A percentile compares a stretch with the other conserved stretches of the same genome.
Conservation (phyloP, 2,329 filamentous ascomycete species). For the Aspergillus quadricinctus region DNA sequence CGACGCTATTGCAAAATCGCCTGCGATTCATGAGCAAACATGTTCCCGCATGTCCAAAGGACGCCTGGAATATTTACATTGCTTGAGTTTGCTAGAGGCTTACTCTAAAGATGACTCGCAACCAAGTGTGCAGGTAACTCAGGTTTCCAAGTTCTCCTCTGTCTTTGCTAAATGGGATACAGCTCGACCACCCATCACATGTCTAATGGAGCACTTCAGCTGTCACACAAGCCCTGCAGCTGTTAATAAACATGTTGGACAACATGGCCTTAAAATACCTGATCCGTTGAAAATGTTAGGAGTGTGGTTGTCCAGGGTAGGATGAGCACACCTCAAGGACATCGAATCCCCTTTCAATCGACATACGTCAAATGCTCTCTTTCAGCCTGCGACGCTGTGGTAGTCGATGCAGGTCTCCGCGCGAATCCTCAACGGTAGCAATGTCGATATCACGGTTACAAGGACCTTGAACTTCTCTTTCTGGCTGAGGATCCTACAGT, state of each 20-base stretch:
- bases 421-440: background rate
- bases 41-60: background rate
- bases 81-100: background rate
- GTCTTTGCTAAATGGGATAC: background rate
- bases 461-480: background rate
- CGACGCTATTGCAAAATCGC: background rate
- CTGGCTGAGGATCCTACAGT: conserved; percentile 5
- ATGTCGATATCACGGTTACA: background rate
- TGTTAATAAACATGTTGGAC: background rate
- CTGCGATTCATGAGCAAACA: background rate
- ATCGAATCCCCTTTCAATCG: background rate
- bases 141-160: background rate
- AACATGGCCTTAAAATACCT: background rate
- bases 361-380: background rate
- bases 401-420: background rate
- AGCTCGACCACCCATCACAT: background rate
- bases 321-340: background rate
- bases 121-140: background rate
- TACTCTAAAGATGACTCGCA: background rate
- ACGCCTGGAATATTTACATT: background rate
- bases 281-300: background rate
- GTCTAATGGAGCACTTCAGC: background rate
- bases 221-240: background rate
- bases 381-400: background rate
- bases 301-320: background rate